Base-by-base conservation (phyloP, 2,329 filamentous ascomycete species). In the Huntiella savannae region DNA sequence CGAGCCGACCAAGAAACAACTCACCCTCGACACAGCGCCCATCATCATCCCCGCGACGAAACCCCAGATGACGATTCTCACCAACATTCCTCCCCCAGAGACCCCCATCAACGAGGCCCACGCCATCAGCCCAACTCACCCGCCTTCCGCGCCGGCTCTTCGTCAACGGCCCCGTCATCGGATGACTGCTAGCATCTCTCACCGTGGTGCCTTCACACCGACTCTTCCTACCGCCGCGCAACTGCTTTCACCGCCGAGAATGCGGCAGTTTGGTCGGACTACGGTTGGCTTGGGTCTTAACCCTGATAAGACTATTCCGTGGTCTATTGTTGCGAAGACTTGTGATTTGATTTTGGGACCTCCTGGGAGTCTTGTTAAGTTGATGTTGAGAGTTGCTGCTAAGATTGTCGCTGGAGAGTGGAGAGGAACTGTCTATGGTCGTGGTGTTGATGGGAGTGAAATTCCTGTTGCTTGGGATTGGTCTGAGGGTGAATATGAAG, bases 381-480 rank as follows among this genome's bases (percentile, higher is more conserved):
- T 93, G 36, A 86, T 94, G 69, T 70, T 94, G 4, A 76, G 77
- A 47, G 83, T 94, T 48, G 83, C 86, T 1, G 78, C 82, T 0
- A 77, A 74, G 51, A 84, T 94, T 51, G 71, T 77, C 1, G 67
- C 68, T 28, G 74, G 72, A 13, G 68, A 73, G 62, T 76, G 71
- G 77, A 64, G 72, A 55, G 80, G 73, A 51, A 61, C 71, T 53
- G 65, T 75, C 45, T 67, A 69, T 43, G 72, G 72, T 8, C 62
- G 67, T 45, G 66, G 66, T 32, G 71, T 75, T 47, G 57, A 61
- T 12, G 71, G 71, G 6, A 69, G 72, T 54, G 58, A 61, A 49
- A 70, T 75, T 19, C 67, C 69, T 2, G 73, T 76, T 3, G 64
- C 71, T 40, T 77, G 74, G 74, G 73, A 78, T 54, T 75, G 72